Conservation (phyloP, 306 rosid species). For the Vicia villosa region DNA sequence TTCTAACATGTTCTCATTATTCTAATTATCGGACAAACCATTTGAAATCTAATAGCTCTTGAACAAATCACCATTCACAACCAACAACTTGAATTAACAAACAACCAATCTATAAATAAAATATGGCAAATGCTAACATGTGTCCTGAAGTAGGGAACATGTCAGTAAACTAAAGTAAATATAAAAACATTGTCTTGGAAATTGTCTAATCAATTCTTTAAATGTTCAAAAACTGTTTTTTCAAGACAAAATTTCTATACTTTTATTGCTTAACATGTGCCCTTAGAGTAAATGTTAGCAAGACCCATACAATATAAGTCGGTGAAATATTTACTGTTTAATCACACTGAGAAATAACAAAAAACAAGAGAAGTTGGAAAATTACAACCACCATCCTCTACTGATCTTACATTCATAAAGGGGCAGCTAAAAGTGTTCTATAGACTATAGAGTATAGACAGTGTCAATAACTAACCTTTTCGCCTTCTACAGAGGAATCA, state of each 20-base stretch:
- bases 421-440: constrained; percentile 8
- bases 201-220: no score
- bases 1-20: neutral
- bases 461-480: constrained; percentile 54
- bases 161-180: no score
- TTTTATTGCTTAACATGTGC: no score
- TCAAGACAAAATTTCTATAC: no score
- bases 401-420: neutral
- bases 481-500: constrained; percentile 45
- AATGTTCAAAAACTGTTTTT: no score
- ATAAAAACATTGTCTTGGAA: no score
- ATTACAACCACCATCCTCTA: neutral
- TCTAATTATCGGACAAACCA: constrained; percentile 1
- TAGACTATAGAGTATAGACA: neutral
- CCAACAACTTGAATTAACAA: neutral
- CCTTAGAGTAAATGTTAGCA: no score
- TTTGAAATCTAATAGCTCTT: constrained; percentile 13
- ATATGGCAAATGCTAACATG: neutral
- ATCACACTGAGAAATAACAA: neutral
- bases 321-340: neutral
- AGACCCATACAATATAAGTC: neutral
- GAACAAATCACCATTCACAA: neutral
- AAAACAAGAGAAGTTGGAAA: constrained; percentile 12
- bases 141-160: no score
- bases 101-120: neutral